A percentile compares a stretch with the other conserved stretches of the same genome.
phyloP scores from a whole-genome alignment of 73 alveolate species.

The Durusdinium trenchii region DNA sequence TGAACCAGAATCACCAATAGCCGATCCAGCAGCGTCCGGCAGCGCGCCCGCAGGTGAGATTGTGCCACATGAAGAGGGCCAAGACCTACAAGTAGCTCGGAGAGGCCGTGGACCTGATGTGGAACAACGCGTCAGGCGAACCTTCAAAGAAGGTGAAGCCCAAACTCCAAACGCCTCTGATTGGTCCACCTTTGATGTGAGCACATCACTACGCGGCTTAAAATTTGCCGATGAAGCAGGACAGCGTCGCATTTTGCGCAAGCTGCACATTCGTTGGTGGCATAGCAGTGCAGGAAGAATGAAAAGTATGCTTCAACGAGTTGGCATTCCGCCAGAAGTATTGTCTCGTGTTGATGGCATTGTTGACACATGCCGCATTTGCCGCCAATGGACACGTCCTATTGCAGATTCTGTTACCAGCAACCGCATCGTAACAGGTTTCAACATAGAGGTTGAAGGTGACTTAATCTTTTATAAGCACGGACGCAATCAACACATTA shows the following conservation, averaged over 20 bases:
- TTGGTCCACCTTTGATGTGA: background rate
- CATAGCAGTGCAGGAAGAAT: background rate
- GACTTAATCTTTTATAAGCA: background rate
- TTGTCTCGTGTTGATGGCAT: background rate
- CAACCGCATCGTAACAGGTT: background rate
- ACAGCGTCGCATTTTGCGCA: background rate
- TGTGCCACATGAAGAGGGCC: no score
- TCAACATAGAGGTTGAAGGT: conserved; percentile 12
- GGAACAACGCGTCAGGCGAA: no score
- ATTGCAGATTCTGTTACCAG: background rate
- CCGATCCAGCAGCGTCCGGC: no score
- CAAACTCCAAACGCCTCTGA: no score
- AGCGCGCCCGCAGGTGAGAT: no score
- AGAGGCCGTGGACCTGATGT: no score
- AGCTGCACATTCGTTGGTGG: conserved; percentile 21
- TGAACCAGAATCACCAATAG: no score
- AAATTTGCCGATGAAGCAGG: background rate
- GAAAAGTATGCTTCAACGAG: background rate
- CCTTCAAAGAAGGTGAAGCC: no score
- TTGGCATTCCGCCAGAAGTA: background rate
- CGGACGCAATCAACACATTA: background rate
- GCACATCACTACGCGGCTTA: background rate
- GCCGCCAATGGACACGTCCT: conserved; percentile 29
- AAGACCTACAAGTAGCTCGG: no score
- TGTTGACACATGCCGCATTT: background rate